phyloP scores from a whole-genome alignment of 495 filamentous ascomycete species.

The Entonaema liquescens region DNA sequence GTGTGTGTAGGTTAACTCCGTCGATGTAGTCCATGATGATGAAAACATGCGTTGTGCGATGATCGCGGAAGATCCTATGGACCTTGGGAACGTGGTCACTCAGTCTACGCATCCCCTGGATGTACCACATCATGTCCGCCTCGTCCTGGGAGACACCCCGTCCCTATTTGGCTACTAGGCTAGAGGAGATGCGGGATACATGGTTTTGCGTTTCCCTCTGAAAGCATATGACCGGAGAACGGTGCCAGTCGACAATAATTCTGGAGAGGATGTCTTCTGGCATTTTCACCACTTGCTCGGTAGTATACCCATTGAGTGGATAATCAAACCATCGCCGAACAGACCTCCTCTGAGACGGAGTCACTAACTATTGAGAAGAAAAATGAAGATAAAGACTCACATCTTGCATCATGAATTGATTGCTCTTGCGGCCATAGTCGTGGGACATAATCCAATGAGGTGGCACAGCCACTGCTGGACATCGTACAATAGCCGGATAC shows the following conservation, averaged over 20 bases:
- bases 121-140: slow-evolving; percentile 15
- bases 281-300: neutral
- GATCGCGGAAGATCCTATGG: slow-evolving; percentile 13
- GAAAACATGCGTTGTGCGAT: neutral
- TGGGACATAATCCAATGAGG: neutral
- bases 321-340: slow-evolving; percentile 6
- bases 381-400: slow-evolving; percentile 6
- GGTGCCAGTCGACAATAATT: slow-evolving; percentile 16
- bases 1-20: neutral
- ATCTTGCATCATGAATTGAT: slow-evolving; percentile 4
- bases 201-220: neutral
- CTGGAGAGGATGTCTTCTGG: neutral
- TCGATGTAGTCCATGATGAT: slow-evolving; percentile 29
- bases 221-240: slow-evolving; percentile 24
- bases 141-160: slow-evolving; percentile 4
- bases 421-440: neutral
- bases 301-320: neutral
- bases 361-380: neutral
- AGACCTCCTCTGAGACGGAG: slow-evolving; percentile 4
- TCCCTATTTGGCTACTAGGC: slow-evolving; percentile 23
- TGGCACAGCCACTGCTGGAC: slow-evolving; percentile 1
- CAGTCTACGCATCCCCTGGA: neutral
- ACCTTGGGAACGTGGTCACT: slow-evolving; percentile 2
- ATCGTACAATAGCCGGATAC: neutral
- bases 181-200: slow-evolving; percentile 18